Evolutionary conservation across 1,284 basidiomycete genomes (phyloP).

Genomic region (Taiwanofungus camphoratus): DNA sequence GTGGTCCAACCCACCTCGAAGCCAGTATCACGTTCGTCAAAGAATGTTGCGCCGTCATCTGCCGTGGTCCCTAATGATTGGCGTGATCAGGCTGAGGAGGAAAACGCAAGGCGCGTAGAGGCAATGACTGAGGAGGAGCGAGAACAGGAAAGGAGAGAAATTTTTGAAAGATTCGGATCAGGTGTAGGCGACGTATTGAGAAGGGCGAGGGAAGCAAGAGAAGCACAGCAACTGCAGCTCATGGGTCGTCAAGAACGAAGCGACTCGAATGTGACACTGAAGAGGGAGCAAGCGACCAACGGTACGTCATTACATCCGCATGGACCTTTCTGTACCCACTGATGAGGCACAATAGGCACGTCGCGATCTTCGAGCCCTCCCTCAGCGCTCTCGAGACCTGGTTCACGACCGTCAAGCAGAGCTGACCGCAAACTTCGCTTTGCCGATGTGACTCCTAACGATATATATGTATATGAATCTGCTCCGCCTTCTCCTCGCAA

Average conservation of each 20-base stretch:
- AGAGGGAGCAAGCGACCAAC: too few species aligned
- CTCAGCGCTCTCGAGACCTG: conserved; percentile 24
- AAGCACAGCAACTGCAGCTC: conserved; percentile 15
- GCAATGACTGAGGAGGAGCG: conserved; percentile 43
- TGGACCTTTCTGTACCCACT: conserved; percentile 2
- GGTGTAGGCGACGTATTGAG: conserved; percentile 55
- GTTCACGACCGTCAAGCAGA: conserved; percentile 38
- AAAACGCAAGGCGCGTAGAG: conserved; percentile 38
- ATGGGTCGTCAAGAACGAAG: too few species aligned
- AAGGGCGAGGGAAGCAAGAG: conserved; percentile 37
- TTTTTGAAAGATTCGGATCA: conserved; percentile 62
- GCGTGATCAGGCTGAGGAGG: conserved; percentile 31
- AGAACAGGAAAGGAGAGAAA: conserved; percentile 45
- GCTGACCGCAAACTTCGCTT: conserved; percentile 45
- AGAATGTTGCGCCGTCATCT: not conserved
- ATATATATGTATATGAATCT: conserved; percentile 74
- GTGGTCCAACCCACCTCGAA: conserved; percentile 10
- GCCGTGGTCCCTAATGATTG: conserved; percentile 18
- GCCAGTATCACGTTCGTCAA: not conserved
- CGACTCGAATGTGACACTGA: too few species aligned
- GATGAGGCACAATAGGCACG: conserved; percentile 16
- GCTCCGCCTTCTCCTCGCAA: conserved; percentile 67
- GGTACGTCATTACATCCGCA: too few species aligned
- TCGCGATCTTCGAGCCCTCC: conserved; percentile 23
- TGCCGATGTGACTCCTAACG: conserved; percentile 43